Evolutionary conservation across 1,284 basidiomycete genomes (phyloP).

Genomic region (Ustilago hordei): DNA sequence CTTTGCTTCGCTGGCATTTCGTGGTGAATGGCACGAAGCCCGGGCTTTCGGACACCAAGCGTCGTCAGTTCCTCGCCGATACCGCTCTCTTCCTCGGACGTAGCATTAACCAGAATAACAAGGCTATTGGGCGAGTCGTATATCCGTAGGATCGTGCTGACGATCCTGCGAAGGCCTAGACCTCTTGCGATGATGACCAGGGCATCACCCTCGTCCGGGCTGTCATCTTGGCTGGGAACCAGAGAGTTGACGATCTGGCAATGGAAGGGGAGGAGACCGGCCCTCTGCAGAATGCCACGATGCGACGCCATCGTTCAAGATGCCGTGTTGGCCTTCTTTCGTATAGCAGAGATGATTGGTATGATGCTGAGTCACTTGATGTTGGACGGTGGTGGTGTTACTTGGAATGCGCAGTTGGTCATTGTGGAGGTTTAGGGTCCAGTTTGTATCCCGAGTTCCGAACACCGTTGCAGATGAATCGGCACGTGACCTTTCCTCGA

Average conservation of each 20-base stretch:
- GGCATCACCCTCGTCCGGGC: slow-evolving; percentile 72
- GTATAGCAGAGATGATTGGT: neutral
- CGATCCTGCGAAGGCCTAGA: slow-evolving; percentile 62
- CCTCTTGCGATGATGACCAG: slow-evolving; percentile 63
- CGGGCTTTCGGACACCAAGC: slow-evolving; percentile 88
- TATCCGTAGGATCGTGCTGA: slow-evolving; percentile 74
- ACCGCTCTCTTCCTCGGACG: slow-evolving; percentile 84
- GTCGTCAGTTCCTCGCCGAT: slow-evolving; percentile 92
- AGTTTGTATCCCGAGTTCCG: slow-evolving; percentile 4
- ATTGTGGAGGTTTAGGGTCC: slow-evolving; percentile 11
- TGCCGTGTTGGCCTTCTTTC: slow-evolving; percentile 9
- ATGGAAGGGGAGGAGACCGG: slow-evolving; percentile 63
- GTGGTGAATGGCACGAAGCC: slow-evolving; percentile 84
- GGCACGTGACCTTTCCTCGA: too few relatives aligned
- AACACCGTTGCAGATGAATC: neutral
- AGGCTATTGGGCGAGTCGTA: slow-evolving; percentile 89
- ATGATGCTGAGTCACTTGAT: neutral
- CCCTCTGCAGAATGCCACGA: slow-evolving; percentile 27
- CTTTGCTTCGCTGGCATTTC: slow-evolving; percentile 85
- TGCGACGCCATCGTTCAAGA: slow-evolving; percentile 26
- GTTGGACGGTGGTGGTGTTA: neutral
- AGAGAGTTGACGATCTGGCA: slow-evolving; percentile 60
- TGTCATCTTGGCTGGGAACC: slow-evolving; percentile 57
- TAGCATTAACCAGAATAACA: slow-evolving; percentile 85
- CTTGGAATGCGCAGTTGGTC: neutral